phyloP scores from a whole-genome alignment of 306 rosid species.

The Oemleria cerasiformis region DNA sequence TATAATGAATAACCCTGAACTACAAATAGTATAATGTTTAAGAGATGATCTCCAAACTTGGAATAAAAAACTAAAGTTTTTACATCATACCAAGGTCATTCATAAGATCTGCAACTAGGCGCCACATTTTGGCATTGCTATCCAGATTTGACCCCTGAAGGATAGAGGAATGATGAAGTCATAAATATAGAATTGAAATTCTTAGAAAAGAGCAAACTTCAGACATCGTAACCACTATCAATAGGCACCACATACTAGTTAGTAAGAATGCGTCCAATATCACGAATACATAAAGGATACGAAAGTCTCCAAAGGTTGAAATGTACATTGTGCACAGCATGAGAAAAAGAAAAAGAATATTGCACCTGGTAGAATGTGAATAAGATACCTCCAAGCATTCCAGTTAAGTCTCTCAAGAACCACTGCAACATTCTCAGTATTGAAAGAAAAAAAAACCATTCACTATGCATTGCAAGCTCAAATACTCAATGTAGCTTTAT shows the following conservation, averaged over 20 bases:
- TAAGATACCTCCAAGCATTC: constrained; percentile 97
- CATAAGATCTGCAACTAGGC: constrained; percentile 95
- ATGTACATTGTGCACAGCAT: constrained; percentile 2
- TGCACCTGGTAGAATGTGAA: constrained; percentile 94
- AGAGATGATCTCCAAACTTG: constrained; percentile 11
- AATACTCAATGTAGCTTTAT: constrained; percentile 24
- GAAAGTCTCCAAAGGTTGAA: background rate
- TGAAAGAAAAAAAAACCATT: constrained; percentile 15
- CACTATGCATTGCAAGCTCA: constrained; percentile 25
- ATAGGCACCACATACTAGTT: background rate
- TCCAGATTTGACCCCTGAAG: constrained; percentile 94
- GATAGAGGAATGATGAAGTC: constrained; percentile 10
- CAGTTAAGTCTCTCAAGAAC: constrained; percentile 96
- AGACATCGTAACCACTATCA: background rate
- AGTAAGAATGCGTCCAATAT: constrained; percentile 10
- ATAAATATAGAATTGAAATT: constrained; percentile 14
- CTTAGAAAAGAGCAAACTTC: constrained; percentile 10
- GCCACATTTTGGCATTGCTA: constrained; percentile 98
- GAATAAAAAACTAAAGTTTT: background rate
- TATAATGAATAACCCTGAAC: constrained; percentile 1
- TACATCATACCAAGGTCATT: constrained; percentile 77
- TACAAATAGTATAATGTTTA: background rate
- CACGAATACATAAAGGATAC: background rate
- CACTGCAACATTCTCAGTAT: constrained; percentile 61
- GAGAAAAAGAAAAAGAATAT: background rate